Percentiles rank a stretch among this genome's conserved stretches.
These are phyloP conservation scores for Flagelloscypha sp. DNA, from an alignment of 768 basidiomycete species.

Conservation along the genomic window DNA sequence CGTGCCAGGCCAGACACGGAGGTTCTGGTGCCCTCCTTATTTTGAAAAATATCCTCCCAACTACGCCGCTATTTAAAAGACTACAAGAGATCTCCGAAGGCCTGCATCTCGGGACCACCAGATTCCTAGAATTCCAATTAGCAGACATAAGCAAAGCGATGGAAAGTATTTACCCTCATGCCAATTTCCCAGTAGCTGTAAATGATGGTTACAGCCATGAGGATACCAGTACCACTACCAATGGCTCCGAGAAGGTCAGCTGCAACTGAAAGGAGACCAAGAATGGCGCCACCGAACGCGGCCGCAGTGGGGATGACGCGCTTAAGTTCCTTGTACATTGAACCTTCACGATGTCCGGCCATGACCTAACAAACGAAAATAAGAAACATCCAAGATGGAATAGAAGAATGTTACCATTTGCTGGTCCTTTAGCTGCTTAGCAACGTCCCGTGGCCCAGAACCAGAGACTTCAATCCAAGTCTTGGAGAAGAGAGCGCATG, in stretches of 20 bases:
- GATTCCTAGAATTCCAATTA: conserved; percentile 41
- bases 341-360: conserved; percentile 90
- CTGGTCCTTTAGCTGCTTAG: conserved; percentile 97
- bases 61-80: neutral
- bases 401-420: conserved; percentile 58
- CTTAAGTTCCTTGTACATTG: conserved; percentile 99
- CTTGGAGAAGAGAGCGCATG: conserved; percentile 97
- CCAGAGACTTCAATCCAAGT: conserved; percentile 99
- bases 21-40: no score
- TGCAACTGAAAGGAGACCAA: conserved; percentile 82
- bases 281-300: conserved; percentile 94
- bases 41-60: no score
- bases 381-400: conserved; percentile 2
- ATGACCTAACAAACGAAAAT: conserved; percentile 40
- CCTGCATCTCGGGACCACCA: conserved; percentile 76
- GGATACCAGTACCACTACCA: conserved; percentile 90
- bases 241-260: conserved; percentile 96
- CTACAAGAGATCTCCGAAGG: conserved; percentile 70
- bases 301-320: conserved; percentile 96
- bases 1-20: no score
- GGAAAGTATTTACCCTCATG: conserved; percentile 41
- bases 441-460: conserved; percentile 89
- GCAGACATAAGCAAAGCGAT: neutral
- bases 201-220: conserved; percentile 98
- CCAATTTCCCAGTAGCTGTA: conserved; percentile 98